These are phyloP conservation scores for Orbilia quercus DNA, from an alignment of 2,329 filamentous ascomycete genomes.

Conservation along the genomic window DNA sequence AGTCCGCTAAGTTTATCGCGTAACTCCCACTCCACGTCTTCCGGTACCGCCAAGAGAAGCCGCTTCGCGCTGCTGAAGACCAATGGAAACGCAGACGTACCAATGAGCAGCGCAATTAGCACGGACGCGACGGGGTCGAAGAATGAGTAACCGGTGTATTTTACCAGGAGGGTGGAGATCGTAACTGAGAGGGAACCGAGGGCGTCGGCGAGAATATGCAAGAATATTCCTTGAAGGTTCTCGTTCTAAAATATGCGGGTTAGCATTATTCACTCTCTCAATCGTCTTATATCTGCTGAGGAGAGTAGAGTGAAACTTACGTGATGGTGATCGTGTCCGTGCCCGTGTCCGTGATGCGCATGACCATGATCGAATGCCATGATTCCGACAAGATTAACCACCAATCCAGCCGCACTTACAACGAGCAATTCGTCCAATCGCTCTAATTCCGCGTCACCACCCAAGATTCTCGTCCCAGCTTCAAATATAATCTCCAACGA, in stretches of 20 bases:
- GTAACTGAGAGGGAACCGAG: conserved; percentile 95
- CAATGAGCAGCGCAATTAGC: conserved; percentile 91
- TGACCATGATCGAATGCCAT: conserved; percentile 77
- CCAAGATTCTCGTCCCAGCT: conserved; percentile 85
- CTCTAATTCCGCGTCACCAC: conserved; percentile 80
- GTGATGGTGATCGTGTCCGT: conserved; percentile 70
- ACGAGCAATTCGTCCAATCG: conserved; percentile 86
- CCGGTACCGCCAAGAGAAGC: conserved; percentile 84
- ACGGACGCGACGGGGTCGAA: conserved; percentile 96
- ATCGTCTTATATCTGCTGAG: no score
- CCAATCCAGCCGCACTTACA: conserved; percentile 84
- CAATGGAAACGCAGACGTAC: conserved; percentile 88
- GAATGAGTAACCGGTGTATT: conserved; percentile 87
- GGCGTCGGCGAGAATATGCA: conserved; percentile 94
- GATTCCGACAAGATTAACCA: conserved; percentile 93
- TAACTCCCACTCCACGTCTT: conserved; percentile 85
- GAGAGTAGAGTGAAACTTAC: no score
- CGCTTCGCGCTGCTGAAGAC: conserved; percentile 85
- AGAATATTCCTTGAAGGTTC: conserved; percentile 97
- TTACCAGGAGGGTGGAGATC: conserved; percentile 85
- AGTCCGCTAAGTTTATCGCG: conserved; percentile 88
- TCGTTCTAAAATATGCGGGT: conserved; percentile 75
- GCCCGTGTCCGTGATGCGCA: conserved; percentile 65
- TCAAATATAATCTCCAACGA: conserved; percentile 97
- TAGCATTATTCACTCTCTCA: conserved; percentile 60